Percentiles rank a stretch among this genome's conserved stretches.
These are phyloP conservation scores for Angomonas ambiguus DNA, from an alignment of 208 protist species.

Conservation along the genomic window DNA sequence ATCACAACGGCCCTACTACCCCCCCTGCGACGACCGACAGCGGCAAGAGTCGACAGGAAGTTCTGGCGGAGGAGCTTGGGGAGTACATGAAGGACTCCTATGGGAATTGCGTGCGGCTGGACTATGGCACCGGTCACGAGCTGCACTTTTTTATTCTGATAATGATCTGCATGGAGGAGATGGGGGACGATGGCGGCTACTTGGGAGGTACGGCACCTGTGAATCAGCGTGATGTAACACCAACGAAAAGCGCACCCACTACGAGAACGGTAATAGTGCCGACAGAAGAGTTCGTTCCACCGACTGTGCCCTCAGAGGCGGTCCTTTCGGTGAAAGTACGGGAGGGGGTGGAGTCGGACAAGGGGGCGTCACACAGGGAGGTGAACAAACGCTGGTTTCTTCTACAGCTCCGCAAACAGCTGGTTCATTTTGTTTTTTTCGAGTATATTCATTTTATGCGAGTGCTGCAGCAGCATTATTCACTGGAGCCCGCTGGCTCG, in stretches of 20 bases:
- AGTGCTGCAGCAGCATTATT: constrained; percentile 77
- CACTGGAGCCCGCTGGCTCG: constrained; percentile 95
- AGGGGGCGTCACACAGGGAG: neutral
- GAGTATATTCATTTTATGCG: constrained; percentile 94
- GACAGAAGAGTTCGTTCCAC: constrained; percentile 7
- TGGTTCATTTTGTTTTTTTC: constrained; percentile 88
- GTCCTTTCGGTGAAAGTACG: constrained; percentile 26
- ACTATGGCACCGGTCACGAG: constrained; percentile 99
- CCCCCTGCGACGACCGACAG: neutral
- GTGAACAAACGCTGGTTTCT: neutral
- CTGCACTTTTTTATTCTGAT: constrained; percentile 95
- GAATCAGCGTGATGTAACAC: neutral
- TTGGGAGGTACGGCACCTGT: constrained; percentile 33
- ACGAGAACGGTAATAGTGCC: neutral
- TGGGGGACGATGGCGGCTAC: constrained; percentile 58
- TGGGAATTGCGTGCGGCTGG: constrained; percentile 95
- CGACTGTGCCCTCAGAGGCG: constrained; percentile 15
- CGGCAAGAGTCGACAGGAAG: constrained; percentile 15
- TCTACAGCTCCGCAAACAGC: constrained; percentile 49
- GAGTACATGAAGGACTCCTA: constrained; percentile 93
- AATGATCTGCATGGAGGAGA: constrained; percentile 79
- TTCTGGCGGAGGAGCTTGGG: constrained; percentile 67
- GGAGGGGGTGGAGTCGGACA: constrained; percentile 15
- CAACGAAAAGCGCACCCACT: neutral
- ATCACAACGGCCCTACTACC: neutral